phyloP scores from a whole-genome alignment of 179 eudicot species.

The Carnegiea gigantea region DNA sequence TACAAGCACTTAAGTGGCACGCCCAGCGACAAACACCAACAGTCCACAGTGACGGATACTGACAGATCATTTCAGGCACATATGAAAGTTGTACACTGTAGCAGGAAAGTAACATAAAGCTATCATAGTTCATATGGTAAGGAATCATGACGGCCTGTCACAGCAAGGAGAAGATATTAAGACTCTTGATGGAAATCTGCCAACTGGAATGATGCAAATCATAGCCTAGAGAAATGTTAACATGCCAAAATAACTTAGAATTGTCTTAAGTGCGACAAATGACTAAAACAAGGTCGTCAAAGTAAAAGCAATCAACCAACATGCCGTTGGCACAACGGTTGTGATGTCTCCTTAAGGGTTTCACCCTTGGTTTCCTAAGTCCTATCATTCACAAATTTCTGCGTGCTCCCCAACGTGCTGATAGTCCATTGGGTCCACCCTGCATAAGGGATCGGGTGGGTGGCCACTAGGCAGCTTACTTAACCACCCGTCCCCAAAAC shows the following conservation, averaged over 20 bases:
- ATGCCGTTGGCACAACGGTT: too few species aligned
- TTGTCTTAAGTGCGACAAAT: too few species aligned
- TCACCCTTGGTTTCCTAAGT: too few species aligned
- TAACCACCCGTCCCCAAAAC: too few species aligned
- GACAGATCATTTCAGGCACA: conserved; percentile 9
- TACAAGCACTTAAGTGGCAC: neutral
- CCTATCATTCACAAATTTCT: too few species aligned
- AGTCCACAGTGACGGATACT: neutral
- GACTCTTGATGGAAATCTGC: neutral
- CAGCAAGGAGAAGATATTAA: neutral
- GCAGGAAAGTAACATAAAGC: neutral
- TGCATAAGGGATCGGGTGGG: too few species aligned
- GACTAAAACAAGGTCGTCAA: neutral
- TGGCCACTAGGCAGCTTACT: too few species aligned
- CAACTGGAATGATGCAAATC: neutral
- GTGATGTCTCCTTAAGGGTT: too few species aligned
- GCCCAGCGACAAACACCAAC: neutral
- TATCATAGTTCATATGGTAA: neutral
- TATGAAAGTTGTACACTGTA: neutral
- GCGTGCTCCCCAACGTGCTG: too few species aligned
- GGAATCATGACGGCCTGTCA: neutral
- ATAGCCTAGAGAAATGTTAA: too few species aligned
- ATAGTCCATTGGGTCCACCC: too few species aligned
- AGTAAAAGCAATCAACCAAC: neutral
- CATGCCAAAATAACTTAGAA: too few species aligned